Evolutionary conservation across 352 stramenopile species (phyloP), one percentile per base, ranked within the genome.

Genomic region (Stephanocyclus meneghinianus): DNA sequence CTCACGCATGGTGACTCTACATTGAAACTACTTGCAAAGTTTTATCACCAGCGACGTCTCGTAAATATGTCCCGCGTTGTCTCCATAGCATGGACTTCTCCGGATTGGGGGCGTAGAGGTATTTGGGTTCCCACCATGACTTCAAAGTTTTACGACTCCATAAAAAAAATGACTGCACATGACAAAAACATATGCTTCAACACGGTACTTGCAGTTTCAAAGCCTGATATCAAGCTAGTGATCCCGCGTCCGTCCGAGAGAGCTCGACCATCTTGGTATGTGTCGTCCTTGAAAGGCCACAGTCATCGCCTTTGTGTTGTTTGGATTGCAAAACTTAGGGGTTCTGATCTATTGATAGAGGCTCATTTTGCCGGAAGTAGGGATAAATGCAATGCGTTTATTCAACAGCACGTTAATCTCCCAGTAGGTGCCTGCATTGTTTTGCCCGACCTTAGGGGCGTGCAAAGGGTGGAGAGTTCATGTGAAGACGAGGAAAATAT

Each of bases 131-230:
- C 68, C 16, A 66, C 62, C 8, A 74, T 82, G 75, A 78, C 67
- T 21, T 47, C 50, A 51, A 74, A 61, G 26, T 82, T 75, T 74
- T 59, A 68, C 32, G 4, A 82, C 48, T 82, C 53, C 40, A 73
- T 82, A 30, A 65, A 62, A 42, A 62, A 78, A 18, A 66, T 74
- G 67, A 53, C 15, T 6, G 21, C 29, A 29, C 55, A 59, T 45
- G 59, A 73, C 21, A 78, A 76, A 69, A 77, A 82, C 69, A 53
- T 82, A 66, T 68, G 60, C 48, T 68, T 73, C 29, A 78, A 82
- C 50, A 82, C 37, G 11, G 13, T 82, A 9, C 50, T 82, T 30
- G 68, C 75, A 18, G 3, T 82, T 30, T 57, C 67, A 65, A 78
- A 32, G 30, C 66, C 66, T 50, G 68, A 77, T 56, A n/a, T 71